phyloP scores from a whole-genome alignment of 2,329 filamentous ascomycete genomes.

The Beauveria asiatica region DNA sequence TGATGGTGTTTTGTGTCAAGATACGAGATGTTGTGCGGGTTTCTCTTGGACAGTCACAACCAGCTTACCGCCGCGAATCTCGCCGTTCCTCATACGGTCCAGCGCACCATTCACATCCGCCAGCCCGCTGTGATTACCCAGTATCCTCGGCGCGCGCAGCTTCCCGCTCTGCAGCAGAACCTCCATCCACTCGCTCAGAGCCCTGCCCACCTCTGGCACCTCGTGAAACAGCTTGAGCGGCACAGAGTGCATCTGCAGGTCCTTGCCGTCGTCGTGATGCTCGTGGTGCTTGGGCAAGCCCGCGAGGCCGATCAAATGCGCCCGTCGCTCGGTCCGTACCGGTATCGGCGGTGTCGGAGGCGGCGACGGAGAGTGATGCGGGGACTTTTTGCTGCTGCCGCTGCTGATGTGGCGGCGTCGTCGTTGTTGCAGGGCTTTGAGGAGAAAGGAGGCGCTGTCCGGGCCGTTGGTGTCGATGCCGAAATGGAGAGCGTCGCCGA shows the following conservation, averaged over 20 bases:
- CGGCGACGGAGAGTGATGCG: slow-evolving; percentile 22
- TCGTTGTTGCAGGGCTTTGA: slow-evolving; percentile 35
- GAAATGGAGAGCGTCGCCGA: slow-evolving; percentile 51
- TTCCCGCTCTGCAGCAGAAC: slow-evolving; percentile 45
- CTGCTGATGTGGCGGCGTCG: too few relatives aligned
- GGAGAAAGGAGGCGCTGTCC: slow-evolving; percentile 51
- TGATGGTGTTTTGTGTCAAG: too few relatives aligned
- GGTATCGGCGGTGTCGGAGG: slow-evolving; percentile 27
- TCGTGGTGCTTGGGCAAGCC: slow-evolving; percentile 58
- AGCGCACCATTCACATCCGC: slow-evolving; percentile 59
- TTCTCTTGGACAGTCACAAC: slow-evolving; percentile 39
- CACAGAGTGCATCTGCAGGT: slow-evolving; percentile 52
- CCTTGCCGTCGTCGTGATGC: slow-evolving; percentile 18
- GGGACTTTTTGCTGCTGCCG: too few relatives aligned
- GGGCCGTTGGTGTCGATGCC: slow-evolving; percentile 60
- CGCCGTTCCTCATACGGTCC: slow-evolving; percentile 56
- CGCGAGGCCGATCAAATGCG: slow-evolving; percentile 58
- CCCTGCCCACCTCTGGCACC: slow-evolving; percentile 52
- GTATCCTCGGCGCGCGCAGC: slow-evolving; percentile 55
- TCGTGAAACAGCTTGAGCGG: slow-evolving; percentile 73
- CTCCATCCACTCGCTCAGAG: slow-evolving; percentile 59
- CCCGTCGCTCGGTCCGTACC: slow-evolving; percentile 10
- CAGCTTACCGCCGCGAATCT: slow-evolving; percentile 59
- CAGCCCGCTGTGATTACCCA: slow-evolving; percentile 54
- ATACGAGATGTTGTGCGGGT: too few relatives aligned